These are phyloP conservation scores for Lippia alba DNA, from an alignment of 305 asterid species.

Conservation along the genomic window DNA sequence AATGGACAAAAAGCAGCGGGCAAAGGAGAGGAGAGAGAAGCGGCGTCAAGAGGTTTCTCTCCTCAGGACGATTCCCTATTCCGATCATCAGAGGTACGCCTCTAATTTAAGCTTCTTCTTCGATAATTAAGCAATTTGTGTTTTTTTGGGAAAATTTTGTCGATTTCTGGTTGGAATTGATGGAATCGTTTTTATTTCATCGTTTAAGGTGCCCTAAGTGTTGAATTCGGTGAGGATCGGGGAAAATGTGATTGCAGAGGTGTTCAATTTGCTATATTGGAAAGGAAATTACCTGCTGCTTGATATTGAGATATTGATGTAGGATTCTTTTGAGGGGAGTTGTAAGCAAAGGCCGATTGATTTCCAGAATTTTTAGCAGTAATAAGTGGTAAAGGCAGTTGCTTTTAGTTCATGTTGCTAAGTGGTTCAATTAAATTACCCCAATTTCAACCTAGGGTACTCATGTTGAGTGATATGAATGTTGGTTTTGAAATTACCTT, in stretches of 20 bases:
- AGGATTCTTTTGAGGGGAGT: conserved; percentile 11
- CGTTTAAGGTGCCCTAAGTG: not conserved
- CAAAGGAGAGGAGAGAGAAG: conserved; percentile 78
- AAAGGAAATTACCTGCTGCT: not conserved
- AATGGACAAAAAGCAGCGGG: conserved; percentile 71
- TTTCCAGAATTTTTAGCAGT: conserved; percentile 11
- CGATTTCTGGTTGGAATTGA: too few relatives aligned
- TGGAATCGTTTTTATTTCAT: not conserved
- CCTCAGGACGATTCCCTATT: conserved; percentile 80
- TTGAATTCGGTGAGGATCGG: not conserved
- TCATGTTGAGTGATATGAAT: not conserved
- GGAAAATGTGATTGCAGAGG: not conserved
- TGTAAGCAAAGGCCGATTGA: not conserved
- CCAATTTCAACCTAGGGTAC: not conserved
- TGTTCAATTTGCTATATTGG: not conserved
- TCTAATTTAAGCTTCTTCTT: not conserved
- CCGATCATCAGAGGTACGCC: conserved; percentile 72
- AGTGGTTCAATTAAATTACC: conserved; percentile 1
- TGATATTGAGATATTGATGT: not conserved
- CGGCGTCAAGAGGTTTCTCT: conserved; percentile 81
- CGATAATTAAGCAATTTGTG: not conserved
- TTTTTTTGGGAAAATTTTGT: too few relatives aligned
- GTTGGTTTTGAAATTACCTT: not conserved
- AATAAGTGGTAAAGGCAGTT: not conserved
- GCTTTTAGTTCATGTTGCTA: not conserved